Conservation (phyloP, 2,329 filamentous ascomycete genomes). For the Alternaria incomplexa region DNA sequence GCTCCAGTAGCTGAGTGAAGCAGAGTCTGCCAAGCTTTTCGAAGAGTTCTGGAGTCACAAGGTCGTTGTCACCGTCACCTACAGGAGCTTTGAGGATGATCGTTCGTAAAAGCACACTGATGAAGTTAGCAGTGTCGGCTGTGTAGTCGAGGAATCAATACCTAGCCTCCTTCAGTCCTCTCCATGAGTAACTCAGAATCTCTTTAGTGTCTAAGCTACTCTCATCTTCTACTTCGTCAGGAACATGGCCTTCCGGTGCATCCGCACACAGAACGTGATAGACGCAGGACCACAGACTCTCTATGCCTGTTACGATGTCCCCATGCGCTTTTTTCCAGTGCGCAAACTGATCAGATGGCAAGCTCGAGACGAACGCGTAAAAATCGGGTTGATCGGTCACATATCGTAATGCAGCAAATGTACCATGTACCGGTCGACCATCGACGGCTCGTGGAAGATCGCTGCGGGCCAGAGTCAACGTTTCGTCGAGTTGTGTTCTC, state of each 20-base stretch:
- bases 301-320: constrained; percentile 66
- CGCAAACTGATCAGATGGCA: constrained; percentile 11
- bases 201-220: constrained; percentile 83
- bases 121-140: neutral
- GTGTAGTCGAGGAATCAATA: constrained; percentile 44
- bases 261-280: constrained; percentile 85
- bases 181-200: constrained; percentile 91
- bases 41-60: constrained; percentile 58
- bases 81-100: constrained; percentile 49
- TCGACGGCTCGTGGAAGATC: constrained; percentile 69
- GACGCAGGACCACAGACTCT: constrained; percentile 78
- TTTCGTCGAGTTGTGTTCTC: constrained; percentile 67
- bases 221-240: constrained; percentile 74
- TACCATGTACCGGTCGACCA: constrained; percentile 55
- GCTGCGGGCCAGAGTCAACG: constrained; percentile 66
- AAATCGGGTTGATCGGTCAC: constrained; percentile 55
- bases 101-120: constrained; percentile 70
- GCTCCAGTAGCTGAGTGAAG: constrained; percentile 79
- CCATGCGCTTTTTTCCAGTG: constrained; percentile 55
- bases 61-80: constrained; percentile 21
- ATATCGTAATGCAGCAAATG: constrained; percentile 54
- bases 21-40: constrained; percentile 73
- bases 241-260: constrained; percentile 87
- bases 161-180: constrained; percentile 94
- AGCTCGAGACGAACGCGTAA: constrained; percentile 23